Percentiles rank a stretch among this genome's conserved stretches.
phyloP scores from a whole-genome alignment of 306 rosid species.

The Neltuma alba region DNA sequence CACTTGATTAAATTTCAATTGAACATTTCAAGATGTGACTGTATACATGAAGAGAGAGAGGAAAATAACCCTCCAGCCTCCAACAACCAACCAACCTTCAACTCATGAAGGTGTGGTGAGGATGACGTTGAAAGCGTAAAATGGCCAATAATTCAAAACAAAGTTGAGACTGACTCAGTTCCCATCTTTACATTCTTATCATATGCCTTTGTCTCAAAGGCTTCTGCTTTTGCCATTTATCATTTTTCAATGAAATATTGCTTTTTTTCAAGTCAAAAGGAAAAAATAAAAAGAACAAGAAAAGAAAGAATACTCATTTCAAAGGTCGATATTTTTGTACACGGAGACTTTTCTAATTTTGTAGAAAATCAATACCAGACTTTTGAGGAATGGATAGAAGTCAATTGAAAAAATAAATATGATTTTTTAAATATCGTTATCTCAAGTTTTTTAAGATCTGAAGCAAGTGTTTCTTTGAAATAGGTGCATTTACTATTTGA shows the following conservation, averaged over 20 bases:
- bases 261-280: too few relatives aligned
- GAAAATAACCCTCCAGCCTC: not conserved
- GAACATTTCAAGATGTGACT: not conserved
- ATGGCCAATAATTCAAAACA: not conserved
- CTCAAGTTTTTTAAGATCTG: too few relatives aligned
- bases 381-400: too few relatives aligned
- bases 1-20: not conserved
- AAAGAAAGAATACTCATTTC: too few relatives aligned
- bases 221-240: not conserved
- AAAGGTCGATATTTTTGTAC: too few relatives aligned
- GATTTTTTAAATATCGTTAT: too few relatives aligned
- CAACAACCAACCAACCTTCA: too few relatives aligned
- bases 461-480: not conserved
- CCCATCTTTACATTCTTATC: not conserved
- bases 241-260: too few relatives aligned
- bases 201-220: not conserved
- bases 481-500: not conserved
- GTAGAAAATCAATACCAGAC: too few relatives aligned
- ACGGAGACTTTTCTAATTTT: too few relatives aligned
- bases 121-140: not conserved
- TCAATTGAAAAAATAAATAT: too few relatives aligned
- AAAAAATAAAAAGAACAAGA: too few relatives aligned
- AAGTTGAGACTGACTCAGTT: slow-evolving; percentile 4
- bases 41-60: not conserved
- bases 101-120: not conserved